A percentile compares a stretch with the other conserved stretches of the same genome.
phyloP scores from a whole-genome alignment of 441 rosid species.

The Mallotus repandus region DNA sequence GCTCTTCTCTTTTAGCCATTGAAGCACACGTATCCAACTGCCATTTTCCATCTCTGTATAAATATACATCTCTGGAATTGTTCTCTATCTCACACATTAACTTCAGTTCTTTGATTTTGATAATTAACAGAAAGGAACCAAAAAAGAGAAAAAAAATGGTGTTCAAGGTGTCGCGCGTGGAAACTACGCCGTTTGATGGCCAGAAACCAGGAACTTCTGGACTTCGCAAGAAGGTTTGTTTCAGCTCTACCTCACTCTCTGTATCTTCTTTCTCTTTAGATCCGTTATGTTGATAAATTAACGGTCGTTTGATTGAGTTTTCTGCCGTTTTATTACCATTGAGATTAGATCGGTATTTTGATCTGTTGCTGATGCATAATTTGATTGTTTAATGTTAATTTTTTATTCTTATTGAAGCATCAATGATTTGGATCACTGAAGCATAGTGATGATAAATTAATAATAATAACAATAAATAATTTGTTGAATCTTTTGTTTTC shows the following conservation, averaged over 20 bases:
- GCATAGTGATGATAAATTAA: background rate
- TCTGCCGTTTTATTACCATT: background rate
- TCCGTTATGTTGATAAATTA: background rate
- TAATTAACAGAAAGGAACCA: background rate
- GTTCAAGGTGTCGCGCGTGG: conserved; percentile 60
- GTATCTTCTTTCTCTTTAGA: background rate
- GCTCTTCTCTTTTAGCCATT: background rate
- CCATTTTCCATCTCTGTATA: no score
- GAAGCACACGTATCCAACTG: background rate
- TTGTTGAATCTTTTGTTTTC: background rate
- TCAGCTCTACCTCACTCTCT: no score
- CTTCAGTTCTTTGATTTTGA: conserved; percentile 1
- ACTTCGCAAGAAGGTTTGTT: conserved; percentile 90
- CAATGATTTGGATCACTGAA: background rate
- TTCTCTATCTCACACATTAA: background rate
- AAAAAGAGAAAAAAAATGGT: conserved; percentile 37
- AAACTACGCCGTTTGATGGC: conserved; percentile 70
- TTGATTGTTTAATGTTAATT: background rate
- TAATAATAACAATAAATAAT: no score
- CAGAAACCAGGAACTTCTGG: conserved; percentile 99
- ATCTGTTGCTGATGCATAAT: background rate
- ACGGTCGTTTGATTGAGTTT: background rate
- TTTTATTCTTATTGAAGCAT: background rate
- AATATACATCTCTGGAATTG: no score
- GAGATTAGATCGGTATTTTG: background rate